Base-by-base conservation (phyloP, 2,329 filamentous ascomycete genomes). In the Aspergillus ruber region DNA sequence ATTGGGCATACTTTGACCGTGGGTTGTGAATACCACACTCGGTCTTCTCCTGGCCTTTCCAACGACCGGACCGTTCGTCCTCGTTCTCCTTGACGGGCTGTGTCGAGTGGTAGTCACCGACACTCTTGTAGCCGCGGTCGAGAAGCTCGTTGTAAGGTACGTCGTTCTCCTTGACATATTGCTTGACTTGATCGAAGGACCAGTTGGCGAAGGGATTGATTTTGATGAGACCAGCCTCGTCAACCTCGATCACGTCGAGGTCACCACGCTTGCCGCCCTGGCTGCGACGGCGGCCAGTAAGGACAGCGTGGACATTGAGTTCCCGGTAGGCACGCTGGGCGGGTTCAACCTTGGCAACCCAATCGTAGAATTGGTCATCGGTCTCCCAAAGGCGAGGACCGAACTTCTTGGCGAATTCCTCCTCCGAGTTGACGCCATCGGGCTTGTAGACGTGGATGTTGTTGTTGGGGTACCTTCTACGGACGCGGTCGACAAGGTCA, bases 21-120 rank as follows among this genome's bases (percentile, higher is more conserved):
- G 93, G 94, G 78, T 97, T 97, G 81, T 98, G 93, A 65, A 98
- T 97, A 42, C 93, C 93, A 69, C 93, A 98, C 76, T 98, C 93
- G 13, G 90, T 94, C 84, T 98, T 98, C 62, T 79, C 75, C 70
- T 90, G 86, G 52, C 93, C 93, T 80, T 95, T 96, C 93, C 93
- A 98, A 58, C 93, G 85, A 49, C 93, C 93, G 7, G 93, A 86
- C 44, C 93, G 85, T 81, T 98, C 93, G 62, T 97, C 93, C 73
- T 98, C 93, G 56, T 88, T 88, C 50, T 91, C 89, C 54, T 79
- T 83, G 51, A 97, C 90, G 10, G 93, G 90, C 58, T 83, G 85
- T 3, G 93, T 98, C 44, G 90, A 95, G 78, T 98, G 93, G 88
- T 90, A 97, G 77, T 98, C 93, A 52, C 93, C 93, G 53, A 98